Evolutionary conservation across 305 asterid genomes (phyloP), one percentile per base, ranked within the genome.

Genomic region (Fraxinus paxiana): DNA sequence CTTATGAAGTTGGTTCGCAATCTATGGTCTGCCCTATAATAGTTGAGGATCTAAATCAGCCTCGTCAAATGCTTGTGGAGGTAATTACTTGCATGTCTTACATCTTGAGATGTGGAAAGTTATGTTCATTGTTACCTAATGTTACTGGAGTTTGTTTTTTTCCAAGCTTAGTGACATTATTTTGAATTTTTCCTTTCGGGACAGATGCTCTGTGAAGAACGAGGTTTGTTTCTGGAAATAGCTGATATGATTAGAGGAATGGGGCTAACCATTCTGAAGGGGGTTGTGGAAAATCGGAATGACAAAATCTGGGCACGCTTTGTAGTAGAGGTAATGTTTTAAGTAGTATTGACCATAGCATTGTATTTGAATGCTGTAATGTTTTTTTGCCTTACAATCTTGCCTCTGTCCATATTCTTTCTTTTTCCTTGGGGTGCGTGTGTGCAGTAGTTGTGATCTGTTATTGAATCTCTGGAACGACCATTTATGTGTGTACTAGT

Each of bases 121-220:
- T 51, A 71, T 22, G 46, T 33, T 1, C 77, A 61, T 0, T 46
- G 15, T 26, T 24, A 33, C 77, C 37, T 38, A 8, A 69, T 10
- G 75, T 65, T 76, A 28, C 48, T 22, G 37, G 78, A 13, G 70
- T 30, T 79, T 38, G 18, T 74, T 72, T 46, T 37, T 31, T 80
- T 17, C 24, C 30, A 77, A 51, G 31, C 78, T 76, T 1, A 31
- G 34, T 70, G 54, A 65, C 37, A 30, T 22, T n/a, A 43, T 76
- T 13, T 22, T 56, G 59, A 20, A 41, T 5, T 77, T 76, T 77
- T 77, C 15, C 24, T 43, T 61, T 76, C 13, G 22, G 34, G 18
- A 78, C 93, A 93, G 97, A 93, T 93, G 94, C 91, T 93, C 48
- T 90, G 97, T 76, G 94, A 90, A 86, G 93, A 90, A 88, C 81